These are phyloP conservation scores for Lycium barbarum DNA, from an alignment of 257 asterid species.

Conservation along the genomic window DNA sequence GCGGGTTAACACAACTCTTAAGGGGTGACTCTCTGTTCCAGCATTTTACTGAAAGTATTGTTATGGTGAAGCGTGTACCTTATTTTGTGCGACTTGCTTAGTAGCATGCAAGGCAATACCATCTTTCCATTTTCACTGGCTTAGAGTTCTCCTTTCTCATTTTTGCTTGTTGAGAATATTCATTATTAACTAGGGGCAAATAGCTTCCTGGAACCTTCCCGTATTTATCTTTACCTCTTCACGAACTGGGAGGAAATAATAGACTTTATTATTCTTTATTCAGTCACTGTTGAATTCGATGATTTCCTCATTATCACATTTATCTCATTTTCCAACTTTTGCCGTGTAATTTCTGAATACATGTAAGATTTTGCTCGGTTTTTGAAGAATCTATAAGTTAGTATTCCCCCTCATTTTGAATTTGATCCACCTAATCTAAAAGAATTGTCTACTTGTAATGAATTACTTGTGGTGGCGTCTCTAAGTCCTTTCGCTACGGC, in stretches of 20 bases:
- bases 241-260: background rate
- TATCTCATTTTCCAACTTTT: background rate
- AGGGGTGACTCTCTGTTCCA: background rate
- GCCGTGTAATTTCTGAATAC: background rate
- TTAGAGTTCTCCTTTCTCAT: background rate
- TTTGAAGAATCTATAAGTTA: background rate
- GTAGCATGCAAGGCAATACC: background rate
- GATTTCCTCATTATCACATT: background rate
- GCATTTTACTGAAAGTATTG: background rate
- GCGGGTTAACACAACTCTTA: background rate
- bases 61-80: background rate
- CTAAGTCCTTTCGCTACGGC: background rate
- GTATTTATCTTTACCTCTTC: background rate
- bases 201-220: background rate
- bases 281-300: background rate
- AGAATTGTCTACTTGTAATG: background rate
- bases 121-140: slow-evolving; percentile 3
- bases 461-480: background rate
- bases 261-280: background rate
- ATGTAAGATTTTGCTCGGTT: background rate
- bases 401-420: background rate
- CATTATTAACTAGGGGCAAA: background rate
- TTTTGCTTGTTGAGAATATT: slow-evolving; percentile 15
- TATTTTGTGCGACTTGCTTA: background rate
- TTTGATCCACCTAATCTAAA: background rate